Conservation (phyloP, 768 basidiomycete genomes). For the Grammothele lineata region DNA sequence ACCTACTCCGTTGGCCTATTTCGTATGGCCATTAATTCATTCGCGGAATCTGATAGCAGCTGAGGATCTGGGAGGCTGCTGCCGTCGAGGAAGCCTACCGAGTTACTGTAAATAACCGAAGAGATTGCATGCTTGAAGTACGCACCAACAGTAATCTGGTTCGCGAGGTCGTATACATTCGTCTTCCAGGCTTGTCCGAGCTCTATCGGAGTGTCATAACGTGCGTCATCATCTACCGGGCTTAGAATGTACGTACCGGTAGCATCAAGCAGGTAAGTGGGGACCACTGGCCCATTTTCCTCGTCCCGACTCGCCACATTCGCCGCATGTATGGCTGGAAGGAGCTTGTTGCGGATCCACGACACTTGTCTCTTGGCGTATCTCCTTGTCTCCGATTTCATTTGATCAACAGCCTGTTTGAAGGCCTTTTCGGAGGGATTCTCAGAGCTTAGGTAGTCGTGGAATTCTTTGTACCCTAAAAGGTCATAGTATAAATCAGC, state of each 20-base stretch:
- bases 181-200: slow-evolving; percentile 54
- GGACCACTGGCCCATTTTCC: slow-evolving; percentile 30
- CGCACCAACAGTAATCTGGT: slow-evolving; percentile 46
- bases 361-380: slow-evolving; percentile 90
- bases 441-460: slow-evolving; percentile 51
- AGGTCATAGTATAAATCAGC: slow-evolving; percentile 11
- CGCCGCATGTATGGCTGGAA: slow-evolving; percentile 62
- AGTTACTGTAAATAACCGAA: not conserved
- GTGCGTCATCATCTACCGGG: no score
- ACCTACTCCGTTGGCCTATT: slow-evolving; percentile 45
- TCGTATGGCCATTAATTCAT: slow-evolving; percentile 43
- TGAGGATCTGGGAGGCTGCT: slow-evolving; percentile 51
- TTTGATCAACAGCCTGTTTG: slow-evolving; percentile 58
- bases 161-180: slow-evolving; percentile 50
- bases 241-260: slow-evolving; percentile 40
- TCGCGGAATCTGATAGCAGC: slow-evolving; percentile 50
- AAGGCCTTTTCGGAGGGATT: slow-evolving; percentile 39
- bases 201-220: slow-evolving; percentile 27
- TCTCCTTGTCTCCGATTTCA: slow-evolving; percentile 84
- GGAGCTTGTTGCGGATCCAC: slow-evolving; percentile 88
- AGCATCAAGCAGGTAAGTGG: slow-evolving; percentile 63
- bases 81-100: slow-evolving; percentile 52
- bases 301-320: slow-evolving; percentile 26
- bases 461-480: slow-evolving; percentile 91
- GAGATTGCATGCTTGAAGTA: no score